These are phyloP conservation scores for Venturia carpophila DNA, from an alignment of 2,329 filamentous ascomycete genomes.

Conservation along the genomic window DNA sequence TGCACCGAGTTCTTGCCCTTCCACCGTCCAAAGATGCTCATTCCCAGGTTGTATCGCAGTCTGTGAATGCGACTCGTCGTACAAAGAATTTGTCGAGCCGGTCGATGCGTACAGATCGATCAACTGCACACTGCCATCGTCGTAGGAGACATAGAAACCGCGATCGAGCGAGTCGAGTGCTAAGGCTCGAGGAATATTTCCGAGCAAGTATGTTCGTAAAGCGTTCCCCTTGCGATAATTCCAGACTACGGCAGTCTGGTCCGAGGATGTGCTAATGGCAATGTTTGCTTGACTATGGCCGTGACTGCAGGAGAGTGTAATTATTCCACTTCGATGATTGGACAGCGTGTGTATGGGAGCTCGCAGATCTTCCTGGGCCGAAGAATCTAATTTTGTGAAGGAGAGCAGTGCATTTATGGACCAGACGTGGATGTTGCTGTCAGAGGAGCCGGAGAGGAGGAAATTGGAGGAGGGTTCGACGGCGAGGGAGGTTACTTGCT, in stretches of 20 bases:
- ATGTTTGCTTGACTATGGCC: constrained; percentile 68
- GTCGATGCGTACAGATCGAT: constrained; percentile 61
- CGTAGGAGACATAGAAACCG: constrained; percentile 71
- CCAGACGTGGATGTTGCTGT: constrained; percentile 92
- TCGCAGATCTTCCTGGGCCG: constrained; percentile 39
- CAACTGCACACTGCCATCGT: constrained; percentile 71
- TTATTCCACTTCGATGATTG: constrained; percentile 68
- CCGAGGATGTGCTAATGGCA: constrained; percentile 73
- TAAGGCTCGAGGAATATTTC: constrained; percentile 62
- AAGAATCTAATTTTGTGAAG: constrained; percentile 38
- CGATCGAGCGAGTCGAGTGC: constrained; percentile 75
- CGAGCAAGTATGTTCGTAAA: constrained; percentile 74
- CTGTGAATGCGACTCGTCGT: constrained; percentile 20
- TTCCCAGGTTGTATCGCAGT: constrained; percentile 14
- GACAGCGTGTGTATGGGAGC: constrained; percentile 72
- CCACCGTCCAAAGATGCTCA: constrained; percentile 15
- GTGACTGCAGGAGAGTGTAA: constrained; percentile 53
- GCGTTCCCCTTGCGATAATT: constrained; percentile 74
- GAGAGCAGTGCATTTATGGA: constrained; percentile 67
- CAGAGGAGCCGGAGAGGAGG: constrained; percentile 69
- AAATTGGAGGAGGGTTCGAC: constrained; percentile 63
- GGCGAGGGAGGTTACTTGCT: constrained; percentile 68
- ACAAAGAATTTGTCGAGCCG: constrained; percentile 25
- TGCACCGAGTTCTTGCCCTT: constrained; percentile 16
- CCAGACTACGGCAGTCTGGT: constrained; percentile 89